These are phyloP conservation scores for Brassica napus DNA, from an alignment of 345 rosid genomes.

Conservation along the genomic window DNA sequence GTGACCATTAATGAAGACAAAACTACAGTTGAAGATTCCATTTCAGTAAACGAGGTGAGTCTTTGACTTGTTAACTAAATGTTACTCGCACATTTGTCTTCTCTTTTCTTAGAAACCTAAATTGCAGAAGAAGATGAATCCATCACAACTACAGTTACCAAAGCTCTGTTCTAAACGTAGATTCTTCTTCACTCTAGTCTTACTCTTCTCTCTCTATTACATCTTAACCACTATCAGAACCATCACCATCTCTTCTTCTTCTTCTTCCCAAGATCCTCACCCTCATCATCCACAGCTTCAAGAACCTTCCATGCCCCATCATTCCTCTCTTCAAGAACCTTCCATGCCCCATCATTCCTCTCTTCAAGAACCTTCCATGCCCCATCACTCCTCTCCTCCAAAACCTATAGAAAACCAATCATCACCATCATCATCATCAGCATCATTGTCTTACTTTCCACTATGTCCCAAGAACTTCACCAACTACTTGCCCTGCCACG, in stretches of 20 bases:
- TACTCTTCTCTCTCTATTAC: conserved; percentile 2
- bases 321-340: conserved; percentile 24
- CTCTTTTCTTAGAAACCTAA: conserved; percentile 14
- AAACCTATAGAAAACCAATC: not conserved
- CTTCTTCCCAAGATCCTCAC: conserved; percentile 39
- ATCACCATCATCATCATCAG: not conserved
- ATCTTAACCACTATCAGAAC: conserved; percentile 16
- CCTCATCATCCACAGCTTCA: too few relatives aligned
- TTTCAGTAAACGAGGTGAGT: not conserved
- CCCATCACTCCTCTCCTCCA: not conserved
- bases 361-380: not conserved
- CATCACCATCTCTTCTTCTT: conserved; percentile 26
- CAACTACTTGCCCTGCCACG: conserved; percentile 65
- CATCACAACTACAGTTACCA: conserved; percentile 19
- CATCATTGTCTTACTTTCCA: conserved; percentile 34
- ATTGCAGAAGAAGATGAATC: conserved; percentile 19
- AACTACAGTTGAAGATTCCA: conserved; percentile 23
- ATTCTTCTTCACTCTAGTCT: conserved; percentile 16
- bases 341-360: not conserved
- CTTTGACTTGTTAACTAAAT: conserved; percentile 1
- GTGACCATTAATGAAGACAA: not conserved
- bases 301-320: too few relatives aligned
- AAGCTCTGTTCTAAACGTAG: conserved; percentile 17
- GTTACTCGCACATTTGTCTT: not conserved
- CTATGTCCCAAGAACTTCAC: conserved; percentile 58